Evolutionary conservation across 139 green algal genomes (phyloP), one percentile per base, ranked within the genome.

Genomic region (Diplosphaera chodatii): DNA sequence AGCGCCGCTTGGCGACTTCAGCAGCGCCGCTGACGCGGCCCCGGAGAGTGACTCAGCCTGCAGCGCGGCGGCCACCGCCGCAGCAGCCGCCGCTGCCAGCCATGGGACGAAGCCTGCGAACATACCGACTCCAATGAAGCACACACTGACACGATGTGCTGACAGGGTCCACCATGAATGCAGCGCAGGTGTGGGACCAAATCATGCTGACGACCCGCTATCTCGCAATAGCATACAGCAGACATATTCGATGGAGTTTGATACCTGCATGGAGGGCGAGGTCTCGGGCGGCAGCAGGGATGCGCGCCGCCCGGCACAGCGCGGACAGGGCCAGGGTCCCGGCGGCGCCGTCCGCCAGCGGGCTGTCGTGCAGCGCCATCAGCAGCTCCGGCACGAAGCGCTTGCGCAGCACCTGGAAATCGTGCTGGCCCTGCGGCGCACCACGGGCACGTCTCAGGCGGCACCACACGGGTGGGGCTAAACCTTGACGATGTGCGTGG

Each of bases 291-390:
- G 71, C 67, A 0, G 55, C 59, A 0, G 77, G 80, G 27, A 82
- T 64, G 32, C 56, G 27, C 20, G 74, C 70, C 8, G 70, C 80
- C 5, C 27, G 10, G 66, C 74, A 75, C 40, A 86, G 25, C 40
- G 78, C 16, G 37, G 33, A 28, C 70, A 84, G 64, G 28, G 70
- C 63, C 28, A 84, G 37, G 2, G 22, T 15, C 15, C 30, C 28
- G 10, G 40, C 55, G 2, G 15, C 34, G 3, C 59, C 64, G 21
- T 80, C 73, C 0, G 69, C 79, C 22, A 84, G 40, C 5, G 71
- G 28, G 5, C 67, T 69, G 64, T 78, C 74, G 30, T 71, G 40
- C 63, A 86, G 28, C 55, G 56, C 72, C 83, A 89, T 89, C 30
- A 81, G 59, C 62, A 83, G 72, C 73, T 89, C 83, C 27, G 32